phyloP scores from a whole-genome alignment of 2,329 filamentous ascomycete species.

The Aspergillus sp. region DNA sequence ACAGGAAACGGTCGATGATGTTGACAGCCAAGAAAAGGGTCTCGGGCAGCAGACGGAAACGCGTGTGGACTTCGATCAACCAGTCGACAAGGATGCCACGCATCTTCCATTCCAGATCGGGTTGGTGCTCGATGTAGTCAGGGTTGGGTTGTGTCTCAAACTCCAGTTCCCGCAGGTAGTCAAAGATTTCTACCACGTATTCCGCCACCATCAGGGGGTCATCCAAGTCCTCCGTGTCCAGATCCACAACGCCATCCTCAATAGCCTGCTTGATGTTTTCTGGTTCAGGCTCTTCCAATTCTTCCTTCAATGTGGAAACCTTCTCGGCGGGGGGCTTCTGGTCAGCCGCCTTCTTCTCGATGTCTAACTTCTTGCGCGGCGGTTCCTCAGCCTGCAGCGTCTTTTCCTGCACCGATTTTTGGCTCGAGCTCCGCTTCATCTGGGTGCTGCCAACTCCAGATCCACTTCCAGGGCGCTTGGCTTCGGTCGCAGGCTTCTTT shows the following conservation, averaged over 20 bases:
- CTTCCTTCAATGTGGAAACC: constrained; percentile 24
- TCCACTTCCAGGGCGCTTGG: constrained; percentile 66
- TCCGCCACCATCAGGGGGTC: constrained; percentile 97
- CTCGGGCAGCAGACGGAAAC: constrained; percentile 90
- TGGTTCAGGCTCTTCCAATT: constrained; percentile 19
- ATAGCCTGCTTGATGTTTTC: constrained; percentile 35
- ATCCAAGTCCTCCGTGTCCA: constrained; percentile 80
- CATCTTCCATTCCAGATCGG: constrained; percentile 97
- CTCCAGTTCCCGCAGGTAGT: constrained; percentile 86
- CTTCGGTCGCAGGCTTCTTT: constrained; percentile 56
- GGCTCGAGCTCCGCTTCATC: constrained; percentile 58
- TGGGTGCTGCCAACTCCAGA: constrained; percentile 55
- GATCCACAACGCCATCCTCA: constrained; percentile 42
- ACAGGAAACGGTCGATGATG: constrained; percentile 96
- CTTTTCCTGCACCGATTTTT: constrained; percentile 54
- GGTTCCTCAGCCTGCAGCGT: constrained; percentile 52
- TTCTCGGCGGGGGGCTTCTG: constrained; percentile 21
- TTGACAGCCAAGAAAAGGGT: constrained; percentile 96
- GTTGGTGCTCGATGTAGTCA: constrained; percentile 90
- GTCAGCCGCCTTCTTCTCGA: constrained; percentile 39
- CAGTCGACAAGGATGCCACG: constrained; percentile 95
- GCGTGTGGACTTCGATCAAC: constrained; percentile 96
- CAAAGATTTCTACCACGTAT: constrained; percentile 94
- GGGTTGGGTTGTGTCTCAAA: constrained; percentile 74
- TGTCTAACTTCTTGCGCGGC: constrained; percentile 56